These are phyloP conservation scores for Aphanomyces invadans DNA, from an alignment of 352 stramenopile species.

Conservation along the genomic window DNA sequence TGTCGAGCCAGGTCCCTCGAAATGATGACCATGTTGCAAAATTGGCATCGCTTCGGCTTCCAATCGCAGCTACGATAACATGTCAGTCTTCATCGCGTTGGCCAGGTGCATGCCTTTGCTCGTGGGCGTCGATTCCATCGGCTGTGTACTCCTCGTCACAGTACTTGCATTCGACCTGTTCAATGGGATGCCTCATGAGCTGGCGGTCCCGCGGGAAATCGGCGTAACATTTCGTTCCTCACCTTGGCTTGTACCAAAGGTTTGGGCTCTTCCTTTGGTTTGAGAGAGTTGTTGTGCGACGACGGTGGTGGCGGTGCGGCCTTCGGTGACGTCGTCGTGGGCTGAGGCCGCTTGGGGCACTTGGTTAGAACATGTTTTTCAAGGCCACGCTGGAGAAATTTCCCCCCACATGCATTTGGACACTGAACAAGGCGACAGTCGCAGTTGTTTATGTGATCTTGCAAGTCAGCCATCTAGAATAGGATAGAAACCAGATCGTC, in stretches of 20 bases:
- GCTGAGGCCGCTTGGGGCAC: slow-evolving; percentile 40
- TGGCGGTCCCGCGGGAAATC: too few species aligned
- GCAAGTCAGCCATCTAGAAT: slow-evolving; percentile 50
- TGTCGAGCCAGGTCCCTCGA: slow-evolving; percentile 50
- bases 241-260: too few species aligned
- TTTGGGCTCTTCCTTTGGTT: slow-evolving; percentile 9
- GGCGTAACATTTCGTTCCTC: too few species aligned
- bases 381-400: slow-evolving; percentile 71
- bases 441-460: slow-evolving; percentile 76
- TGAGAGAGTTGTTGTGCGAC: background rate
- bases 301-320: background rate
- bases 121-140: slow-evolving; percentile 48
- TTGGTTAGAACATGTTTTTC: slow-evolving; percentile 65
- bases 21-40: slow-evolving; percentile 81
- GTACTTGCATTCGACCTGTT: slow-evolving; percentile 63
- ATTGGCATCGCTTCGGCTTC: slow-evolving; percentile 66
- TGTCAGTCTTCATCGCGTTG: too few species aligned
- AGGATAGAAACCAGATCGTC: background rate
- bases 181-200: background rate
- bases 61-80: slow-evolving; percentile 64
- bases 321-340: background rate
- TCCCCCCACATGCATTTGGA: slow-evolving; percentile 66
- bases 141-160: slow-evolving; percentile 62
- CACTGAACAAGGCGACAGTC: slow-evolving; percentile 71
- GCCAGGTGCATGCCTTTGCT: too few species aligned